Evolutionary conservation across 2,329 filamentous ascomycete species (phyloP).

Genomic region (Lomentospora prolificans): DNA sequence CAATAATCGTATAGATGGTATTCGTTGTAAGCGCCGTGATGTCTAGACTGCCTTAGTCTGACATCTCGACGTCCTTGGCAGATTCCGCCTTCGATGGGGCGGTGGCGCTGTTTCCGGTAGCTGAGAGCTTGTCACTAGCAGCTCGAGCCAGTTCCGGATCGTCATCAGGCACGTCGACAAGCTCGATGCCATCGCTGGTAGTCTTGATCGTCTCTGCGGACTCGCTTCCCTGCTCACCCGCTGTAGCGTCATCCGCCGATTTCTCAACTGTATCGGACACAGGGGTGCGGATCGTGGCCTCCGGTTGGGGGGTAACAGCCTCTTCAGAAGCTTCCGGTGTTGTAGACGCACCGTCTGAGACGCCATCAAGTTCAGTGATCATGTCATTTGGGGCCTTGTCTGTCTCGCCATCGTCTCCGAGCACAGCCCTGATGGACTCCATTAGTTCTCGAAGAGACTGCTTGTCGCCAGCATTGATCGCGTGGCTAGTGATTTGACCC

Average conservation of each 20-base stretch:
- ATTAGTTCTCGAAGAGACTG: constrained; percentile 4
- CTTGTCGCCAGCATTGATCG: neutral
- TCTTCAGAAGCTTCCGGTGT: constrained; percentile 6
- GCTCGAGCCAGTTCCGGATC: neutral
- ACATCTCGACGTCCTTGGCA: neutral
- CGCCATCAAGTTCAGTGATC: neutral
- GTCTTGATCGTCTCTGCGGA: neutral
- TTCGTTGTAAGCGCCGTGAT: neutral
- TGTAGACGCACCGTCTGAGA: constrained; percentile 6
- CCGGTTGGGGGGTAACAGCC: constrained; percentile 1
- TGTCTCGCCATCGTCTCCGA: neutral
- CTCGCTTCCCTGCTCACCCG: neutral
- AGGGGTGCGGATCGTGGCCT: neutral
- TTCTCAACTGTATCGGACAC: neutral
- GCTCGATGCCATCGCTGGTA: neutral
- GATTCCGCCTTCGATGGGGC: neutral
- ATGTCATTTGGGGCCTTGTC: neutral
- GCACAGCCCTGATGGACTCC: constrained; percentile 4
- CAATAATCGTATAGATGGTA: neutral
- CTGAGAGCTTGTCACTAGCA: neutral
- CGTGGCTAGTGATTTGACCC: neutral
- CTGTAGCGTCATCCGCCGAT: neutral
- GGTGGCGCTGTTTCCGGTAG: neutral
- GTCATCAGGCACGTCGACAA: neutral
- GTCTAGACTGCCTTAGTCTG: neutral